phyloP scores from a whole-genome alignment of 2,329 filamentous ascomycete genomes.

The Rutstroemia sydowiana region DNA sequence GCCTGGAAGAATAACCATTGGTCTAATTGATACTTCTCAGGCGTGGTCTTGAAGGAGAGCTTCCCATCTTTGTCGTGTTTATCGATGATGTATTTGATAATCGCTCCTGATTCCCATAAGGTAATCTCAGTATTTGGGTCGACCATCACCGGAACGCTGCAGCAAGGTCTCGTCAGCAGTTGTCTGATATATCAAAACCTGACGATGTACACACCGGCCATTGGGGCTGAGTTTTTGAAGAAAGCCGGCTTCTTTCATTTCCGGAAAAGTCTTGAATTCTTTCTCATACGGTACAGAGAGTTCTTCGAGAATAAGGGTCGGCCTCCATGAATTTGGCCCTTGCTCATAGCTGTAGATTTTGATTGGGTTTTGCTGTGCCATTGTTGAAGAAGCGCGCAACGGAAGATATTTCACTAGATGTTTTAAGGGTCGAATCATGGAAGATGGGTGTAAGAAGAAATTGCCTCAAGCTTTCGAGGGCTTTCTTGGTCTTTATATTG shows the following conservation, averaged over 20 bases:
- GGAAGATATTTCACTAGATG: too few species aligned
- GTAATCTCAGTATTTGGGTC: conserved; percentile 34
- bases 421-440: too few species aligned
- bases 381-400: too few species aligned
- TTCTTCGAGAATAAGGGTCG: conserved; percentile 37
- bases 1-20: not conserved
- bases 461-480: too few species aligned
- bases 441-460: too few species aligned
- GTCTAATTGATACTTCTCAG: not conserved
- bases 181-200: not conserved
- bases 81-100: conserved; percentile 36
- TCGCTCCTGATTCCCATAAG: conserved; percentile 33
- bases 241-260: conserved; percentile 34
- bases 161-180: not conserved
- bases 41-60: not conserved
- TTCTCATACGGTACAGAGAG: conserved; percentile 23
- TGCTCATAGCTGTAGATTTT: too few species aligned
- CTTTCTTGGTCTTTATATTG: too few species aligned
- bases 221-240: conserved; percentile 24
- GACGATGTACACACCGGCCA: conserved; percentile 3
- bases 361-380: too few species aligned
- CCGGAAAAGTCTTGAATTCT: conserved; percentile 22
- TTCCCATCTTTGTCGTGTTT: conserved; percentile 32
- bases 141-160: conserved; percentile 24
- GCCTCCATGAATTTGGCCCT: conserved; percentile 28